phyloP scores from a whole-genome alignment of 345 rosid genomes.

The Populus nigra region DNA sequence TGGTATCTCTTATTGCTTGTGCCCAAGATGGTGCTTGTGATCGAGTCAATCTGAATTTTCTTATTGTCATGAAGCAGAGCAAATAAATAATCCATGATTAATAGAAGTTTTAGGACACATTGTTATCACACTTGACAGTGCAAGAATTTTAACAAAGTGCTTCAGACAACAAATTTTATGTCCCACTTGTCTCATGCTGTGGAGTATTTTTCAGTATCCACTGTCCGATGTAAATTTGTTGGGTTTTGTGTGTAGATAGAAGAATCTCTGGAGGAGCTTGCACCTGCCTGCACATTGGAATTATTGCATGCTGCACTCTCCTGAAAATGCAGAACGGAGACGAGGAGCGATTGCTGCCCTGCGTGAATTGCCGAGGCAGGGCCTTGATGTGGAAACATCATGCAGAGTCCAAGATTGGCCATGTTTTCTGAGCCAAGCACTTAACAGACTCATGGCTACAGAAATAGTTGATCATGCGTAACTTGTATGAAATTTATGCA shows the following conservation, averaged over 20 bases:
- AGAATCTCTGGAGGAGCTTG: constrained; percentile 97
- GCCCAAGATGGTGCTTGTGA: neutral
- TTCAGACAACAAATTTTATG: neutral
- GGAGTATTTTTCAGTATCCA: neutral
- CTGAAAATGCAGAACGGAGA: constrained; percentile 82
- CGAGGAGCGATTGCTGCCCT: constrained; percentile 88
- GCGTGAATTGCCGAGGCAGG: constrained; percentile 83
- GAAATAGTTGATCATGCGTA: constrained; percentile 93
- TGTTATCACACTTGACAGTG: neutral
- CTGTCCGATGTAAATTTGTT: constrained; percentile 12
- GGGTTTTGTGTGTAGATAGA: constrained; percentile 57
- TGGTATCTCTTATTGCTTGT: neutral
- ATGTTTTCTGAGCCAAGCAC: constrained; percentile 73
- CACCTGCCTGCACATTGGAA: constrained; percentile 97
- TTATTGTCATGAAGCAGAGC: neutral
- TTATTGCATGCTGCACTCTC: constrained; percentile 72
- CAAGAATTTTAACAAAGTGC: neutral
- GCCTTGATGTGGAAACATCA: constrained; percentile 81
- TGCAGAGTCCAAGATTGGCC: constrained; percentile 92
- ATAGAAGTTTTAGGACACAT: neutral
- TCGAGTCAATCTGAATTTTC: neutral
- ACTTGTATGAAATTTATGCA: too few species aligned
- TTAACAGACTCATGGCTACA: constrained; percentile 65
- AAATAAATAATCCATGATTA: neutral
- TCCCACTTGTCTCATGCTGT: neutral